phyloP scores from a whole-genome alignment of 1,139 yeast species.

The Suhomyces wounanorum region DNA sequence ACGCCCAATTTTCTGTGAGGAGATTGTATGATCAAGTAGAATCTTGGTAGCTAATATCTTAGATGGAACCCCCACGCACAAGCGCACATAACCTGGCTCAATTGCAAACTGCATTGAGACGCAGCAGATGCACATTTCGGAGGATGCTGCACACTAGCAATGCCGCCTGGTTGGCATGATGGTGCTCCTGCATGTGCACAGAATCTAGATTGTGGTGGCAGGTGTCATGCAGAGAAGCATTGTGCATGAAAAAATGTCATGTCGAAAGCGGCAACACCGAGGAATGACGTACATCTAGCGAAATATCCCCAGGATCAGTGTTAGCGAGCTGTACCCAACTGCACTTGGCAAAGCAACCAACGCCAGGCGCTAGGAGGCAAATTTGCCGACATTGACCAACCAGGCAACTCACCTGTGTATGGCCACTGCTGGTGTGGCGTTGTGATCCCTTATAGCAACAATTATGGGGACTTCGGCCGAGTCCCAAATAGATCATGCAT shows the following conservation, averaged over 20 bases:
- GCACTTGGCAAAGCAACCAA: neutral
- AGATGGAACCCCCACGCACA: neutral
- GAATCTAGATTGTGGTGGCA: constrained; percentile 2
- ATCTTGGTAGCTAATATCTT: neutral
- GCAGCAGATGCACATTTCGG: neutral
- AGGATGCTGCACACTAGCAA: neutral
- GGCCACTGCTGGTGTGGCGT: neutral
- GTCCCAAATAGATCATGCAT: neutral
- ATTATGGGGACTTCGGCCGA: neutral
- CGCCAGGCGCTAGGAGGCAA: neutral
- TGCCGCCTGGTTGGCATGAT: neutral
- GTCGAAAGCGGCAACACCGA: neutral
- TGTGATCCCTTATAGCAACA: neutral
- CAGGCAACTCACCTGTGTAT: too few species aligned
- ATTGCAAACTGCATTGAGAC: neutral
- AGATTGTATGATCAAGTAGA: neutral
- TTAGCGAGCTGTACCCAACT: neutral
- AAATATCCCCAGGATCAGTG: neutral
- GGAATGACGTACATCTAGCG: neutral
- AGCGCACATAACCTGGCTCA: too few species aligned
- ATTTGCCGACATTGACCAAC: too few species aligned
- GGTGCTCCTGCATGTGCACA: neutral
- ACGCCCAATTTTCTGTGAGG: neutral
- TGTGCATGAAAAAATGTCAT: neutral
- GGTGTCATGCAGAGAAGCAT: constrained; percentile 10